Percentiles rank a stretch among this genome's conserved stretches.
Conservation (phyloP, 2,329 filamentous ascomycete species). For the Penicillium sp. region DNA sequence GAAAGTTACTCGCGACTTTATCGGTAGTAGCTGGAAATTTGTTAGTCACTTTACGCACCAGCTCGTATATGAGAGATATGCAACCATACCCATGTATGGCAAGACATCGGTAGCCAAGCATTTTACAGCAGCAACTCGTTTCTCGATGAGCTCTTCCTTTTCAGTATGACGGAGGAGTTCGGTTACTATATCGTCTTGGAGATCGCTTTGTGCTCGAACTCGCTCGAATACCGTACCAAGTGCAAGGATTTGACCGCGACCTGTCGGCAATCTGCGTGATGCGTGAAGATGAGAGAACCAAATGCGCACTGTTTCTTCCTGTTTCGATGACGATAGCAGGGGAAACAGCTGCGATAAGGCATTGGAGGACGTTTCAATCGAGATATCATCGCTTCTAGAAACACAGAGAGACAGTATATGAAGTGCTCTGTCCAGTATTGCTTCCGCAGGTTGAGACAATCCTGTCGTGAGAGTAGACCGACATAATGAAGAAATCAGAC, state of each 20-base stretch:
- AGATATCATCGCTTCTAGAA: slow-evolving; percentile 39
- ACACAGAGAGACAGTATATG: slow-evolving; percentile 41
- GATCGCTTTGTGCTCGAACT: slow-evolving; percentile 24
- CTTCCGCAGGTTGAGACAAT: slow-evolving; percentile 18
- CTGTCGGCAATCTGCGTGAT: slow-evolving; percentile 38
- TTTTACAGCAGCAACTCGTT: slow-evolving; percentile 41
- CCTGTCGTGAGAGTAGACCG: slow-evolving; percentile 20
- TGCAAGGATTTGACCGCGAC: slow-evolving; percentile 44
- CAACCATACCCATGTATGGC: slow-evolving; percentile 36
- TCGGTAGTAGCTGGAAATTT: slow-evolving; percentile 28
- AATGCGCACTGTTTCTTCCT: slow-evolving; percentile 34
- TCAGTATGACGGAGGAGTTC: slow-evolving; percentile 35
- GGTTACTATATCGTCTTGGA: slow-evolving; percentile 31
- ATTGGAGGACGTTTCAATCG: slow-evolving; percentile 41
- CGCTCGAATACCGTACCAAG: slow-evolving; percentile 41
- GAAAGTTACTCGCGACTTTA: slow-evolving; percentile 29
- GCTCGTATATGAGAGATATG: not conserved
- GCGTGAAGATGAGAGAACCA: slow-evolving; percentile 42
- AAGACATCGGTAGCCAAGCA: slow-evolving; percentile 39
- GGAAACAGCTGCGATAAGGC: slow-evolving; percentile 42
- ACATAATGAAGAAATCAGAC: slow-evolving; percentile 39
- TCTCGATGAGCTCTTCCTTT: slow-evolving; percentile 40
- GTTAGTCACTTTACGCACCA: slow-evolving; percentile 14
- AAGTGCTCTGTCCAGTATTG: slow-evolving; percentile 29
- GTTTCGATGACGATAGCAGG: slow-evolving; percentile 32